These are phyloP conservation scores for Gossypium turneri DNA, from an alignment of 345 rosid species.

Conservation along the genomic window DNA sequence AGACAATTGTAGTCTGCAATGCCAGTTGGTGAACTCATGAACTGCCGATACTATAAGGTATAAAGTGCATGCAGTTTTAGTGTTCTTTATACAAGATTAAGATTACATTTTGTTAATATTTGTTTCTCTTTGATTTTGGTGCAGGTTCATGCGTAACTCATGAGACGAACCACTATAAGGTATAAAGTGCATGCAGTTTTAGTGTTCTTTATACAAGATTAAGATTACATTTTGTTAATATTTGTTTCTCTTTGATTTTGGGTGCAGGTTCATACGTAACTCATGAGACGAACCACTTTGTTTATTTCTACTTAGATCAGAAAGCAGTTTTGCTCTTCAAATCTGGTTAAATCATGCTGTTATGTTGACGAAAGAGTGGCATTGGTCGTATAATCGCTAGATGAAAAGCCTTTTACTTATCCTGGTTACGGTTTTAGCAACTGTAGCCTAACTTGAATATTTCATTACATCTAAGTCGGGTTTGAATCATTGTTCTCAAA, in stretches of 20 bases:
- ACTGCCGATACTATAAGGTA: neutral
- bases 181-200: neutral
- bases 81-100: neutral
- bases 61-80: neutral
- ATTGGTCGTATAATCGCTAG: neutral
- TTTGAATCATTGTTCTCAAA: neutral
- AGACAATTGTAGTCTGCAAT: no score
- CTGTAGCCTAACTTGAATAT: conserved; percentile 35
- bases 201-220: neutral
- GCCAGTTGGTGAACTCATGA: no score
- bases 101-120: conserved; percentile 5
- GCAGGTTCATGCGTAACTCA: conserved; percentile 97
- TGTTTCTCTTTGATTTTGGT: conserved; percentile 3
- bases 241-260: neutral
- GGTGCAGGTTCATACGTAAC: conserved; percentile 89
- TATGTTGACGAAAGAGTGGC: neutral
- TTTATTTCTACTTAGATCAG: conserved; percentile 91
- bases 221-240: conserved; percentile 5
- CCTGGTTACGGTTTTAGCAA: neutral
- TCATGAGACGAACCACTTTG: conserved; percentile 94
- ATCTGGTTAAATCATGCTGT: conserved; percentile 48
- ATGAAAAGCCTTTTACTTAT: neutral
- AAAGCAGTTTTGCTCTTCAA: conserved; percentile 93
- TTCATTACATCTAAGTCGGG: conserved; percentile 14
- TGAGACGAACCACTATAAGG: conserved; percentile 92